Conservation (phyloP, 2,329 filamentous ascomycete species). For the Colletotrichum noveboracense region DNA sequence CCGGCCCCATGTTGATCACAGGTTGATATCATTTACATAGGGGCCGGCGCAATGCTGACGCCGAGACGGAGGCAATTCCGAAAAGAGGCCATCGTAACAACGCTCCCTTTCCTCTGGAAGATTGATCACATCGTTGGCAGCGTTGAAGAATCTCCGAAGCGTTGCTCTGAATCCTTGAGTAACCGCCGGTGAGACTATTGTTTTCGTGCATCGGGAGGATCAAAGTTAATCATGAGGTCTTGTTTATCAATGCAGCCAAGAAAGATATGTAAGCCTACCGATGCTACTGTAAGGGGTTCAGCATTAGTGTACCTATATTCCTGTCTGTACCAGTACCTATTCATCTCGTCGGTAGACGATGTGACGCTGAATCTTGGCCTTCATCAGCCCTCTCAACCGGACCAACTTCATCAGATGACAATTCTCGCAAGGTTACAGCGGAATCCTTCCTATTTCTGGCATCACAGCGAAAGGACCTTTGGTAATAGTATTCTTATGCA, state of each 20-base stretch:
- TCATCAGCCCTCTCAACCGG: neutral
- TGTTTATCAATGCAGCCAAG: slow-evolving; percentile 25
- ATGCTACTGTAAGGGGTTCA: neutral
- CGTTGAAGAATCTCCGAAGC: neutral
- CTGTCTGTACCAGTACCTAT: neutral
- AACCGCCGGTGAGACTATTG: slow-evolving; percentile 22
- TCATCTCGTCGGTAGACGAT: neutral
- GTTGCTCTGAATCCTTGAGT: neutral
- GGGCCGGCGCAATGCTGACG: neutral
- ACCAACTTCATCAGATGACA: neutral
- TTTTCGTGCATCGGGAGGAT: slow-evolving; percentile 24
- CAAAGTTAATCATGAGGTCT: neutral
- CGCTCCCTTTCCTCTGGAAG: neutral
- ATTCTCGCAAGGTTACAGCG: neutral
- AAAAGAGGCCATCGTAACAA: neutral
- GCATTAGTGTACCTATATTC: neutral
- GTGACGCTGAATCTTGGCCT: neutral
- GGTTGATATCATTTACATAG: neutral
- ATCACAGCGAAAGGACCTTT: neutral
- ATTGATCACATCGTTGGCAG: neutral
- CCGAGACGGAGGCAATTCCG: neutral
- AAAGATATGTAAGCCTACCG: neutral
- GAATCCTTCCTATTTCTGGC: neutral
- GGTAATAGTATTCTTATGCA: neutral
- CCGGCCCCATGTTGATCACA: neutral